Base-by-base conservation (phyloP, 2,329 filamentous ascomycete genomes). In the Ascomycota sp. region DNA sequence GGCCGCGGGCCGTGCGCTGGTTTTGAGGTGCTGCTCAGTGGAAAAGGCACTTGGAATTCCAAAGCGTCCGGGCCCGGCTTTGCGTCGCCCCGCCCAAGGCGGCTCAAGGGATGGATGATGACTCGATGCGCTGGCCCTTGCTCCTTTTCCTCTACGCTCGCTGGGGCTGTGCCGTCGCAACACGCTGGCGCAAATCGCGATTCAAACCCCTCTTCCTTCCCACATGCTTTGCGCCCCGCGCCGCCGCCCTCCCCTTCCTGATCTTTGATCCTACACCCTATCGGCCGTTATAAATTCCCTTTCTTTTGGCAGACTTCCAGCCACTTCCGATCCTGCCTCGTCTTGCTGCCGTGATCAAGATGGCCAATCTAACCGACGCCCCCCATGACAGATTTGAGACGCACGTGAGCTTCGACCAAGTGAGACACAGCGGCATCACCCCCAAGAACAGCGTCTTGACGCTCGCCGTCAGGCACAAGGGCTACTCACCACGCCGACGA, bases 391-490 rank as follows among this genome's bases (percentile, higher is more conserved):
- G 67, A 43, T 71, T 70, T 45, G 59, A 63, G 40, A 55, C 57
- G 22, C 67, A 69, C 49, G 65, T 72, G 34, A 65, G 61, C 23
- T 72, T 72, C 43, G 66, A 70, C 51, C 71, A 69, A 38, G 54
- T 71, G 23, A 57, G 61, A 24, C 53, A 60, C 25, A 65, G 65
- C 42, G 67, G 71, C 41, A 55, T 63, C 6, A 69, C 65, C 9
- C 65, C 68, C 40, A 61, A 61, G 43, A 70, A 70, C 43, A 63
- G 63, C 3, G 57, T 62, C 13, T 81, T 93, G 40, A 91, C 82
- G 1, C 60, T 93, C 34, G 83, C 83, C 43, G 70, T 78, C 40
- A 80, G 82, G 45, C 85, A 94, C 51, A 76, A 76, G 40, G 81
- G 85, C 38, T 93, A 89, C 52, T 73, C 80, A 40, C 74, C 75